These are phyloP conservation scores for Malus sieversii DNA, from an alignment of 306 rosid genomes.

Conservation along the genomic window DNA sequence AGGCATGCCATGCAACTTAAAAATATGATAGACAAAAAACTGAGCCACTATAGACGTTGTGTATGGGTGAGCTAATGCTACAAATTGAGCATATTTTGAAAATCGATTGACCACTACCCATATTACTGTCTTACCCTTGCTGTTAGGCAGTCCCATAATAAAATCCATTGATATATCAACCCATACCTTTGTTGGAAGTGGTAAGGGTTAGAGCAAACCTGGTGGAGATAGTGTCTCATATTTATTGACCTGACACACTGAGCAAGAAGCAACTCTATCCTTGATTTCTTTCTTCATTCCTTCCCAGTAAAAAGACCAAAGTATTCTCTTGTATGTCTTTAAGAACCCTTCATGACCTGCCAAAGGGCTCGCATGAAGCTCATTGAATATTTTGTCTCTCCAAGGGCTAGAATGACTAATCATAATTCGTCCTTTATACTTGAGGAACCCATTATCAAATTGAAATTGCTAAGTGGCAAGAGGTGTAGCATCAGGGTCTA, in stretches of 20 bases:
- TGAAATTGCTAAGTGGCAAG: too few species aligned
- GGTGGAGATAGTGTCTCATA: too few species aligned
- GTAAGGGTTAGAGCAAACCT: too few species aligned
- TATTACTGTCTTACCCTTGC: not conserved
- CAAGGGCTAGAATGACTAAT: too few species aligned
- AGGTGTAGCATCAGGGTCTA: too few species aligned
- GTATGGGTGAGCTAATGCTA: not conserved
- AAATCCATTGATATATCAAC: not conserved
- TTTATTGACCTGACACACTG: too few species aligned
- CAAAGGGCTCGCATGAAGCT: fast-evolving
- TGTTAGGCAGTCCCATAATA: not conserved
- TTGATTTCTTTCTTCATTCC: too few species aligned
- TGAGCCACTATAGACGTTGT: fast-evolving
- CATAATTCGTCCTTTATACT: too few species aligned
- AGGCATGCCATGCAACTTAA: not conserved
- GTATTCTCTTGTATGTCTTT: not conserved
- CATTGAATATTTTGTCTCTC: not conserved
- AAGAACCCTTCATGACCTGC: not conserved
- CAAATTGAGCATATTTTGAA: not conserved
- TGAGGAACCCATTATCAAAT: too few species aligned
- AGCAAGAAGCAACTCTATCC: too few species aligned
- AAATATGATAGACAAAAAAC: fast-evolving
- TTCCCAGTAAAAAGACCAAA: fast-evolving
- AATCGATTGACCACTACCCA: not conserved
- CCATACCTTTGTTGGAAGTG: too few species aligned